Percentiles rank a stretch among this genome's conserved stretches.
phyloP scores from a whole-genome alignment of 1,284 basidiomycete genomes.

The Filobasidium uniguttulatum region DNA sequence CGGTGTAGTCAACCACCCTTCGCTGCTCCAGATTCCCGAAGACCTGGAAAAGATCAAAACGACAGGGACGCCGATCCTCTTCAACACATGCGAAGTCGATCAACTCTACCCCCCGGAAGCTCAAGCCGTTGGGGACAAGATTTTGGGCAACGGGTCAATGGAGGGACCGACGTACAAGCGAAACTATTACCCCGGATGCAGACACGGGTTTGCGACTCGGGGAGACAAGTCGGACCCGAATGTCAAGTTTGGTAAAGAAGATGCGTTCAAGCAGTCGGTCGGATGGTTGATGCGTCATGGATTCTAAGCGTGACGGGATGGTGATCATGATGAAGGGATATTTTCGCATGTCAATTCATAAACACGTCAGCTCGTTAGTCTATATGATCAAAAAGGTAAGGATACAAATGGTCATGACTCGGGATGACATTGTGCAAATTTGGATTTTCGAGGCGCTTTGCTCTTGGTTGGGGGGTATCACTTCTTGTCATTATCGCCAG shows the following conservation, averaged over 20 bases:
- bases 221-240: slow-evolving; percentile 40
- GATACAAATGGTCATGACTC: no score
- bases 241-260: slow-evolving; percentile 42
- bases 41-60: slow-evolving; percentile 41
- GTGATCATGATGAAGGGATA: no score
- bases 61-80: slow-evolving; percentile 23
- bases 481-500: no score
- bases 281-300: no score
- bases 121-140: slow-evolving; percentile 29
- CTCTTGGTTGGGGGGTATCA: no score
- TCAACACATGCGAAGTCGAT: slow-evolving; percentile 31
- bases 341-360: no score
- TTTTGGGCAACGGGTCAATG: slow-evolving; percentile 46
- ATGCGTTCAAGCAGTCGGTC: slow-evolving; percentile 45
- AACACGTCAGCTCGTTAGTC: no score
- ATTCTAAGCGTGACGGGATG: no score
- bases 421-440: no score
- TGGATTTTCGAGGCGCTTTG: no score
- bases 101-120: slow-evolving; percentile 15
- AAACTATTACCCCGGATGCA: slow-evolving; percentile 43
- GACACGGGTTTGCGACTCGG: slow-evolving; percentile 49
- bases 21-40: slow-evolving; percentile 48
- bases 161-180: slow-evolving; percentile 45
- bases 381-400: no score
- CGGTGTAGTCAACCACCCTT: slow-evolving; percentile 52